A percentile compares a stretch with the other conserved stretches of the same genome.
Evolutionary conservation across 305 asterid species (phyloP).

Genomic region (Fraxinus paxiana): DNA sequence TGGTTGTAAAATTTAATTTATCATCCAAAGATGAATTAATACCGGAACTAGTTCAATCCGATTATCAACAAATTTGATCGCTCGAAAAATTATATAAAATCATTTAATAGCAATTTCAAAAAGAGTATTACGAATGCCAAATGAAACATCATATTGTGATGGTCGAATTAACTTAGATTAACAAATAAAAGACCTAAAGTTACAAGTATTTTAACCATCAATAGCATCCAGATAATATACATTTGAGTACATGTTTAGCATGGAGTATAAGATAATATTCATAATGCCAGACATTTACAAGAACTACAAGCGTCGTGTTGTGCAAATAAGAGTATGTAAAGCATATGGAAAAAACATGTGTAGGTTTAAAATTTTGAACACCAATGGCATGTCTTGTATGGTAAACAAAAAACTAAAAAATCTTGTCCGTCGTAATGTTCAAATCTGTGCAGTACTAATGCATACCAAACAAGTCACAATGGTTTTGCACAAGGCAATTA

Average conservation of each 20-base stretch:
- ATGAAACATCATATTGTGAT: neutral
- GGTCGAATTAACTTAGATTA: neutral
- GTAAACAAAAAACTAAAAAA: neutral
- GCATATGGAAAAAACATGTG: neutral
- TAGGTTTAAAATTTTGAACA: neutral
- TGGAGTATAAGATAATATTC: neutral
- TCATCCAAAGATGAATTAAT: neutral
- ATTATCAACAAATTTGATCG: neutral
- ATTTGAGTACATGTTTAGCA: neutral
- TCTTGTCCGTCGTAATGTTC: neutral
- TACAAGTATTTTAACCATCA: neutral
- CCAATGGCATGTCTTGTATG: neutral
- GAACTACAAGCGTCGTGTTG: neutral
- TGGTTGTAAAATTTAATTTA: too few relatives aligned
- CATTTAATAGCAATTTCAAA: neutral
- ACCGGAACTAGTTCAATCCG: neutral
- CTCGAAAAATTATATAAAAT: neutral
- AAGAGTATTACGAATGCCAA: neutral
- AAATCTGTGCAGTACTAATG: neutral
- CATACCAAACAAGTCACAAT: neutral
- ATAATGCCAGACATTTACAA: neutral
- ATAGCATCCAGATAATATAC: neutral
- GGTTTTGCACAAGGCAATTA: constrained; percentile 4
- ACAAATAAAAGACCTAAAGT: neutral
- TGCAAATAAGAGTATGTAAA: neutral